Conservation (phyloP, 345 rosid genomes). For the Excoecaria cochinchinensis region DNA sequence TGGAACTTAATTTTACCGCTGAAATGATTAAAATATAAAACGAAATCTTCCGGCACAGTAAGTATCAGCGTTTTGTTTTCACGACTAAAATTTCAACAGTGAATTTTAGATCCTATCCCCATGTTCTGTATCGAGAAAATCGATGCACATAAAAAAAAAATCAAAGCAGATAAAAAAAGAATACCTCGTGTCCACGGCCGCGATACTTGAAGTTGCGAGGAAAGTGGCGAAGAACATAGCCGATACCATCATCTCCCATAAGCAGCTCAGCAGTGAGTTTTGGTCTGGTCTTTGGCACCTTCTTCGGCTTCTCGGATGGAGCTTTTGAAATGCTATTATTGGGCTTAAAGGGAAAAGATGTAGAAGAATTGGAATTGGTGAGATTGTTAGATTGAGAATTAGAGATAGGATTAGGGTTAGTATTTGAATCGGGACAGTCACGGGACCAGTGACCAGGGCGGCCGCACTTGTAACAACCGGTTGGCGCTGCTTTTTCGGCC, state of each 20-base stretch:
- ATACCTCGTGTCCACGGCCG: slow-evolving; percentile 87
- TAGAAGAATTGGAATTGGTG: slow-evolving; percentile 16
- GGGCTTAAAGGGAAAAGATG: slow-evolving; percentile 24
- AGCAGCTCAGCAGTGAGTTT: slow-evolving; percentile 81
- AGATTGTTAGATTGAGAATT: not conserved
- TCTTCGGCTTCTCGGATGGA: slow-evolving; percentile 51
- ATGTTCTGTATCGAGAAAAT: no score
- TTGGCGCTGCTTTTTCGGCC: slow-evolving; percentile 47
- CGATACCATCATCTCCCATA: slow-evolving; percentile 80
- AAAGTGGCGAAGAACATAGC: slow-evolving; percentile 79
- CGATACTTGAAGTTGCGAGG: slow-evolving; percentile 75
- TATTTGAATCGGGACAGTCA: slow-evolving; percentile 56
- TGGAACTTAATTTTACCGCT: not conserved
- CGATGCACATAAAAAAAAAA: not conserved
- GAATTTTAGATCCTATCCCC: no score
- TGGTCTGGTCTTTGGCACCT: slow-evolving; percentile 52
- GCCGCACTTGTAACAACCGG: slow-evolving; percentile 96
- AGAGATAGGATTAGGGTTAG: slow-evolving; percentile 23
- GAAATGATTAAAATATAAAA: not conserved
- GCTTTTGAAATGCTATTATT: slow-evolving; percentile 7
- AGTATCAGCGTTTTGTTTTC: not conserved
- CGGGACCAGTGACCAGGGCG: slow-evolving; percentile 99
- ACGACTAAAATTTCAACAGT: no score
- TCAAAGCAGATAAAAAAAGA: not conserved
- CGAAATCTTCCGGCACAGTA: not conserved